Evolutionary conservation across 1,284 basidiomycete species (phyloP).

Genomic region (Dichomitus squalens): DNA sequence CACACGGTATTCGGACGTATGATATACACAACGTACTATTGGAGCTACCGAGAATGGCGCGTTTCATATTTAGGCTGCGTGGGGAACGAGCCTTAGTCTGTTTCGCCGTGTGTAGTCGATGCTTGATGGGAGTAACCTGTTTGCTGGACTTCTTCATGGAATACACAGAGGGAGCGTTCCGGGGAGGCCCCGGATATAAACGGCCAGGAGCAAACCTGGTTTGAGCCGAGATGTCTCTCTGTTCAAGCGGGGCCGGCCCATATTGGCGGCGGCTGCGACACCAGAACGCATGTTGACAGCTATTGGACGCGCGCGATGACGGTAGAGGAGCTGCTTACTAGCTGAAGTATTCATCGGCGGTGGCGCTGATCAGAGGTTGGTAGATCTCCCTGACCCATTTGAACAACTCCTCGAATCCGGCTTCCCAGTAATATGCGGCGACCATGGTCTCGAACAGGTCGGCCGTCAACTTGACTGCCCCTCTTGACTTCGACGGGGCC

Average conservation of each 20-base stretch:
- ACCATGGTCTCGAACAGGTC: conserved; percentile 38
- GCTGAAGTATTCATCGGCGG: conserved; percentile 19
- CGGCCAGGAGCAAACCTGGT: background rate
- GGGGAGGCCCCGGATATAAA: background rate
- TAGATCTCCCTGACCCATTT: conserved; percentile 32
- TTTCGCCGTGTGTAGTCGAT: conserved; percentile 3
- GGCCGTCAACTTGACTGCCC: conserved; percentile 31
- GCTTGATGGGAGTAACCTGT: conserved; percentile 5
- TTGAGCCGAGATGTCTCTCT: background rate
- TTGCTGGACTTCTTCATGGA: background rate
- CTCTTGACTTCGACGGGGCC: conserved; percentile 19
- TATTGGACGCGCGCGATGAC: background rate
- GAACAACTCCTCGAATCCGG: conserved; percentile 31
- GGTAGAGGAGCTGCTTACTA: conserved; percentile 10
- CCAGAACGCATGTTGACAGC: background rate
- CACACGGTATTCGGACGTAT: background rate
- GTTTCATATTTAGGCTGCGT: conserved; percentile 7
- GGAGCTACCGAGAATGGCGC: conserved; percentile 5
- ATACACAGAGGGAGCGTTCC: background rate
- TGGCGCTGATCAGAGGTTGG: conserved; percentile 25
- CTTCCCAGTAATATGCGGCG: conserved; percentile 32
- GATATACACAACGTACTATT: conserved; percentile 10
- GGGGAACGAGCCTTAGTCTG: conserved; percentile 6
- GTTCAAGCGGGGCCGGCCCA: background rate
- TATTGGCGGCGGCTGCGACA: background rate